These are phyloP conservation scores for Trametes pubescens DNA, from an alignment of 1,284 basidiomycete genomes.

Conservation along the genomic window DNA sequence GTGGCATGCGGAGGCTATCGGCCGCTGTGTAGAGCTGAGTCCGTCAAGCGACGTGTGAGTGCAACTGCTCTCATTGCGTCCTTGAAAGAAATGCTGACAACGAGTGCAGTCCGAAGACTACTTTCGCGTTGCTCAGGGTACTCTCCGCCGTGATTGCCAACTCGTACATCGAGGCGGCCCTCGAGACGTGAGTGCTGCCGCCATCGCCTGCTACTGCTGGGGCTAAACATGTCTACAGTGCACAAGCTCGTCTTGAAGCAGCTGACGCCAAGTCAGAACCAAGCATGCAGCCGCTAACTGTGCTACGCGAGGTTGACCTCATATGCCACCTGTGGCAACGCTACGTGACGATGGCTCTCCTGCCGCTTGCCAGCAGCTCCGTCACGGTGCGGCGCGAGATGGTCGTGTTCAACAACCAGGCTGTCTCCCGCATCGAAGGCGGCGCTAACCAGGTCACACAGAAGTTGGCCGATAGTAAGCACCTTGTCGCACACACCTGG, in stretches of 20 bases:
- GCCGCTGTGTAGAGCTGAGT: conserved; percentile 90
- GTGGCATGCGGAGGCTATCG: conserved; percentile 96
- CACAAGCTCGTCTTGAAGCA: conserved; percentile 75
- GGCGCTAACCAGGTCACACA: conserved; percentile 88
- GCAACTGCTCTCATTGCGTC: neutral
- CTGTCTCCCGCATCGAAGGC: conserved; percentile 87
- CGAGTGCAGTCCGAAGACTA: conserved; percentile 82
- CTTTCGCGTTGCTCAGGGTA: conserved; percentile 85
- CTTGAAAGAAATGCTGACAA: neutral
- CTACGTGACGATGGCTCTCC: conserved; percentile 90
- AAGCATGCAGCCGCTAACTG: conserved; percentile 72
- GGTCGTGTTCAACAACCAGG: conserved; percentile 92
- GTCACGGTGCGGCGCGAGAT: conserved; percentile 94
- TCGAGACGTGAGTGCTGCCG: conserved; percentile 80
- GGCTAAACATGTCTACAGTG: conserved; percentile 52
- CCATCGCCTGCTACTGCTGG: neutral
- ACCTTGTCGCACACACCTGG: neutral
- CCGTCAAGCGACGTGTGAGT: conserved; percentile 82
- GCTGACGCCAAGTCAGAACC: conserved; percentile 85
- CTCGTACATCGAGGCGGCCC: conserved; percentile 89
- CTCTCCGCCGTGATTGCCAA: conserved; percentile 90
- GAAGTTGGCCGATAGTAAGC: conserved; percentile 83
- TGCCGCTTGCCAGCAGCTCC: conserved; percentile 88
- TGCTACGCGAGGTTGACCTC: conserved; percentile 84
- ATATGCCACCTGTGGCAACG: conserved; percentile 97